These are phyloP conservation scores for Lecanicillium sp. DNA, from an alignment of 2,329 filamentous ascomycete genomes.

Conservation along the genomic window DNA sequence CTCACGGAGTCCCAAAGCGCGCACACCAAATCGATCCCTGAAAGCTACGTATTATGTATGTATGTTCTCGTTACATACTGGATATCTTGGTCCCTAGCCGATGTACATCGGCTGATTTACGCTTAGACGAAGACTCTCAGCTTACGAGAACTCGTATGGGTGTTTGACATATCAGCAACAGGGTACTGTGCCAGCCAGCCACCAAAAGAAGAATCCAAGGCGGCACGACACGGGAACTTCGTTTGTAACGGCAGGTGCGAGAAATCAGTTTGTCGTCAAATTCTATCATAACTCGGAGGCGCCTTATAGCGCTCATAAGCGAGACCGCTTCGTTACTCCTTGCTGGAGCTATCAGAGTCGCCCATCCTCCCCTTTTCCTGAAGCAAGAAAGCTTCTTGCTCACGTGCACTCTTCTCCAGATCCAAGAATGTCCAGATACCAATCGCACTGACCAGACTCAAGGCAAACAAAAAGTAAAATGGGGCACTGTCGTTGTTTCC, in stretches of 20 bases:
- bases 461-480: conserved; percentile 57
- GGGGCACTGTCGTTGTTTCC: conserved; percentile 50
- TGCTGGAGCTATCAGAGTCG: neutral
- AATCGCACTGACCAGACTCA: conserved; percentile 46
- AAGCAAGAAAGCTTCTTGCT: conserved; percentile 48
- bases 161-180: no score
- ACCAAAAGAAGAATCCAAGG: no score
- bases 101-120: no score
- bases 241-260: neutral
- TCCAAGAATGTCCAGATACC: conserved; percentile 49
- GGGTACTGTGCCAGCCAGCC: no score
- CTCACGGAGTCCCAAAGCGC: no score
- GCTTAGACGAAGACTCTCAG: no score
- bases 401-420: conserved; percentile 48
- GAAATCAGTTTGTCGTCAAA: neutral
- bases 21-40: no score
- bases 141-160: no score
- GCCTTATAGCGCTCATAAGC: neutral
- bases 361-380: conserved; percentile 19
- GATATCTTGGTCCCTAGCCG: no score
- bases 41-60: no score
- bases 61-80: no score
- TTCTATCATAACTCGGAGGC: neutral
- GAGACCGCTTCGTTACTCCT: conserved; percentile 3
- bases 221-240: no score